A percentile compares a stretch with the other conserved stretches of the same genome.
Conservation (phyloP, 331 rosid species). For the Pyracantha coccinea region DNA sequence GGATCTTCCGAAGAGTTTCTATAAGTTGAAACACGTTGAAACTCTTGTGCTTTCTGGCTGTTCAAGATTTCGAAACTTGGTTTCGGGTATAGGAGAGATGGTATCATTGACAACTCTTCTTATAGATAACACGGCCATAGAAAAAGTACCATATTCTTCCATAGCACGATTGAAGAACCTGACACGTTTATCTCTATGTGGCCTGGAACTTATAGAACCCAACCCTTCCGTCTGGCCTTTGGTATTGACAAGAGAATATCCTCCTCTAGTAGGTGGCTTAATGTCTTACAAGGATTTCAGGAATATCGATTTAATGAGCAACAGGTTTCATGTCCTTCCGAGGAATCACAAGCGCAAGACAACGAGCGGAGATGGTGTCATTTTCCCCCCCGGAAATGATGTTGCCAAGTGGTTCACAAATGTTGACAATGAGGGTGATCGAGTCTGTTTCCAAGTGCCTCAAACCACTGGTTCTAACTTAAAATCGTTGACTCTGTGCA, state of each 20-base stretch:
- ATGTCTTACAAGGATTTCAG: not conserved
- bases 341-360: not conserved
- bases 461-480: not conserved
- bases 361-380: not conserved
- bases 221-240: constrained; percentile 24
- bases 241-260: constrained; percentile 21
- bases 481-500: not conserved
- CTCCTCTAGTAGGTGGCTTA: not conserved
- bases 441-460: constrained; percentile 7
- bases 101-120: constrained; percentile 25
- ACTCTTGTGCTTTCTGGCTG: constrained; percentile 42
- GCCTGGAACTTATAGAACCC: constrained; percentile 10
- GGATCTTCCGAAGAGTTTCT: constrained; percentile 22
- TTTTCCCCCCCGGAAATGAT: not conserved
- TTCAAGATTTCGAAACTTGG: constrained; percentile 22
- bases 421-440: not conserved
- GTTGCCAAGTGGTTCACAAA: constrained; percentile 4
- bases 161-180: constrained; percentile 19
- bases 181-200: constrained; percentile 24
- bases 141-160: constrained; percentile 10
- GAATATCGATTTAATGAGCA: not conserved
- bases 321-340: not conserved
- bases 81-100: constrained; percentile 23
- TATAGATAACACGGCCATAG: constrained; percentile 23
- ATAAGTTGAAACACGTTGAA: constrained; percentile 17